These are phyloP conservation scores for Phaeoacremonium minimum DNA, from an alignment of 2,329 filamentous ascomycete genomes.

Conservation along the genomic window DNA sequence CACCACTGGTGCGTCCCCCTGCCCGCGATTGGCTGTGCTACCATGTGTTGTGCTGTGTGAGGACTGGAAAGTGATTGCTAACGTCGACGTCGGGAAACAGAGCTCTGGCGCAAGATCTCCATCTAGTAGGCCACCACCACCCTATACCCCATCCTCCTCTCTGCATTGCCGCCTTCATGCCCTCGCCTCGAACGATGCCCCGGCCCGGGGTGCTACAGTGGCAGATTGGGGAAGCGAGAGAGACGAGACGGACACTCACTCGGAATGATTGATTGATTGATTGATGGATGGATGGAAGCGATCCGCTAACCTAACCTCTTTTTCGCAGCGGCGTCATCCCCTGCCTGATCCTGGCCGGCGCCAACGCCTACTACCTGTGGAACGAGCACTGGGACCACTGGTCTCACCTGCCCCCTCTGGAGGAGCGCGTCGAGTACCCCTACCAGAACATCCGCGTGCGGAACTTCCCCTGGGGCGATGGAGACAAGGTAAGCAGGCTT, in stretches of 20 bases:
- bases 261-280: too few relatives aligned
- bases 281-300: too few relatives aligned
- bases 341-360: constrained; percentile 61
- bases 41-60: too few relatives aligned
- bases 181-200: too few relatives aligned
- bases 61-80: too few relatives aligned
- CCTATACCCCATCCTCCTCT: too few relatives aligned
- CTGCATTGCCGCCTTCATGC: too few relatives aligned
- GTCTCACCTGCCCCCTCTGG: constrained; percentile 76
- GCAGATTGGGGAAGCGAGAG: too few relatives aligned
- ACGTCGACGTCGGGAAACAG: constrained; percentile 46
- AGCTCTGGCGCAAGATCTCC: constrained; percentile 93
- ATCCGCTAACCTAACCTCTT: too few relatives aligned
- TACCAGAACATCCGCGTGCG: constrained; percentile 98
- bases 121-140: constrained; percentile 69
- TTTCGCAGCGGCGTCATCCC: constrained; percentile 74
- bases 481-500: constrained; percentile 85
- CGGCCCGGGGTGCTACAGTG: too few relatives aligned
- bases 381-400: constrained; percentile 97
- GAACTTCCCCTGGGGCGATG: constrained; percentile 93
- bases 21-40: neutral
- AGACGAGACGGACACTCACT: too few relatives aligned
- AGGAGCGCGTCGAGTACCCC: constrained; percentile 88
- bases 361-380: constrained; percentile 91
- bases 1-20: constrained; percentile 67